Evolutionary conservation across 495 filamentous ascomycete species (phyloP).

Genomic region (Halenospora varia): DNA sequence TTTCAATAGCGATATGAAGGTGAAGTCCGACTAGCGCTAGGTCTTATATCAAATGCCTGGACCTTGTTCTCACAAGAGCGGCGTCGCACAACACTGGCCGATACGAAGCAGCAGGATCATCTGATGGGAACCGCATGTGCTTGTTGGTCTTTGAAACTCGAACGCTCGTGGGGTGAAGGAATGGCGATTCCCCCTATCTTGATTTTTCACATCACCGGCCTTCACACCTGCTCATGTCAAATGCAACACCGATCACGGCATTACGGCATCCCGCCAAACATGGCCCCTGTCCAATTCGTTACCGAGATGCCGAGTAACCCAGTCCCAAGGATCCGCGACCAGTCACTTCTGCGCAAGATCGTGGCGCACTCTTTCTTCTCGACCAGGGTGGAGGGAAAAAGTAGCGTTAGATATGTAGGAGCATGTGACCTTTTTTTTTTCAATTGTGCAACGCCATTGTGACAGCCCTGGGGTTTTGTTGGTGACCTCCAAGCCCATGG

Average conservation of each 20-base stretch:
- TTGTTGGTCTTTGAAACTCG: neutral
- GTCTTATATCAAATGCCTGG: neutral
- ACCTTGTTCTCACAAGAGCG: neutral
- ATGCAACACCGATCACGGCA: neutral
- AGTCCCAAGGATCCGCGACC: neutral
- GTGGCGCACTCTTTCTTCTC: neutral
- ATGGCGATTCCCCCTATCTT: neutral
- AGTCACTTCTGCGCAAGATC: neutral
- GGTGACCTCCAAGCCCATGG: neutral
- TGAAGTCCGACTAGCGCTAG: neutral
- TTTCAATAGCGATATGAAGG: neutral
- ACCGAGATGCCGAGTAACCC: slow-evolving; percentile 17
- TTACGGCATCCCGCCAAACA: neutral
- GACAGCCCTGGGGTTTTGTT: neutral
- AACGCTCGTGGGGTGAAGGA: neutral
- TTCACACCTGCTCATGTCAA: neutral
- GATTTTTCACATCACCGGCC: neutral
- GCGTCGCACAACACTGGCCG: neutral
- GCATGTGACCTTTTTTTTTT: neutral
- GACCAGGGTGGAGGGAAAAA: neutral
- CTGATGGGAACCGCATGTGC: neutral
- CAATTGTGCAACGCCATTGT: neutral
- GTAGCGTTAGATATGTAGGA: neutral
- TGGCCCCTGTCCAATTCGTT: neutral
- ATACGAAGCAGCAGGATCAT: neutral